These are phyloP conservation scores for Xylaria sp. DNA, from an alignment of 2,329 filamentous ascomycete genomes.

Conservation along the genomic window DNA sequence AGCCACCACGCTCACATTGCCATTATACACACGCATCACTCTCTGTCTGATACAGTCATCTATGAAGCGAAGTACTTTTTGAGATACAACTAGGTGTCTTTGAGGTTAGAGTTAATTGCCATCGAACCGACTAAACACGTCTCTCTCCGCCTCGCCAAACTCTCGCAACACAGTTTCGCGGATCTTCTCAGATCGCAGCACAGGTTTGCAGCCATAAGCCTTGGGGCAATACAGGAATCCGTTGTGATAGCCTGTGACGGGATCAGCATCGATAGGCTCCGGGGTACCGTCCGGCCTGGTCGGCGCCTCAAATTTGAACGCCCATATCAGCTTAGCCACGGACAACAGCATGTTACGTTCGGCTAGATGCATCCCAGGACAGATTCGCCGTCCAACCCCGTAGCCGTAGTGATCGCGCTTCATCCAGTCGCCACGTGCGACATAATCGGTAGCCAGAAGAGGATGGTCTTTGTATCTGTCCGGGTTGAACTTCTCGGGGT, in stretches of 20 bases:
- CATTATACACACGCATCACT: too few relatives aligned
- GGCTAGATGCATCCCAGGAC: slow-evolving; percentile 52
- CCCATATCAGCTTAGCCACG: slow-evolving; percentile 50
- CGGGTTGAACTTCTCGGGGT: slow-evolving; percentile 41
- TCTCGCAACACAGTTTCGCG: too few relatives aligned
- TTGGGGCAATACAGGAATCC: slow-evolving; percentile 11
- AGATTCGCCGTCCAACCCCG: slow-evolving; percentile 51
- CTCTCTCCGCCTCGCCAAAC: too few relatives aligned
- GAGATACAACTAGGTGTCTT: too few relatives aligned
- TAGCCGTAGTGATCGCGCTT: slow-evolving; percentile 51
- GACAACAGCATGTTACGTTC: slow-evolving; percentile 47
- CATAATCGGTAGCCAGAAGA: slow-evolving; percentile 26
- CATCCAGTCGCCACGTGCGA: slow-evolving; percentile 18
- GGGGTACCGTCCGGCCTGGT: neutral
- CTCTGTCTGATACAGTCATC: too few relatives aligned
- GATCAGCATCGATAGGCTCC: slow-evolving; percentile 2
- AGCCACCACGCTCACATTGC: too few relatives aligned
- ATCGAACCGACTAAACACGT: too few relatives aligned
- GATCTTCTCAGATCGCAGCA: too few relatives aligned
- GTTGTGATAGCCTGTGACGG: slow-evolving; percentile 6
- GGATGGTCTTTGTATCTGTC: slow-evolving; percentile 38
- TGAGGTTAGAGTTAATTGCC: too few relatives aligned
- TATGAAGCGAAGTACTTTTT: too few relatives aligned
- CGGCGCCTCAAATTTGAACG: slow-evolving; percentile 42
- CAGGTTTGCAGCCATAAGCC: neutral